These are phyloP conservation scores for Mangifera indica DNA, from an alignment of 345 rosid species.

Conservation along the genomic window DNA sequence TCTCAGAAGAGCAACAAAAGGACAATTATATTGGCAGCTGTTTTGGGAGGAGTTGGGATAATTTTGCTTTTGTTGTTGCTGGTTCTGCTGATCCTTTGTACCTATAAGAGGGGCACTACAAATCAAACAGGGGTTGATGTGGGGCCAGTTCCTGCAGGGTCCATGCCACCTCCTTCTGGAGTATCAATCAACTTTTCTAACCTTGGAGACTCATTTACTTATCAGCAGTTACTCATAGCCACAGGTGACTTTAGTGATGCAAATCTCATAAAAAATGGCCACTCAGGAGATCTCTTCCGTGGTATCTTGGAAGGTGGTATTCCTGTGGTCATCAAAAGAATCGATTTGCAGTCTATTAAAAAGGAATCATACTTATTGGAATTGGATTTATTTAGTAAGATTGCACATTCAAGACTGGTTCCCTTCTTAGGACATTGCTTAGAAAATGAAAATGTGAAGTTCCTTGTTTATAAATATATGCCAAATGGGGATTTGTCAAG, in stretches of 20 bases:
- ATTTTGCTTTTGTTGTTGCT: slow-evolving; percentile 39
- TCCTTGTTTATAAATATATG: slow-evolving; percentile 81
- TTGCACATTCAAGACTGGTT: slow-evolving; percentile 71
- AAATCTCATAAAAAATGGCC: slow-evolving; percentile 85
- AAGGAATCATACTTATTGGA: slow-evolving; percentile 65
- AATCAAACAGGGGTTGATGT: slow-evolving; percentile 50
- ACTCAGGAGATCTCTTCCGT: slow-evolving; percentile 82
- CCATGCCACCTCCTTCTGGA: slow-evolving; percentile 45
- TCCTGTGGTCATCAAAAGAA: slow-evolving; percentile 69
- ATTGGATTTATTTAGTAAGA: slow-evolving; percentile 79
- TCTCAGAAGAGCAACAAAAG: slow-evolving; percentile 43
- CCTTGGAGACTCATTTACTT: slow-evolving; percentile 71
- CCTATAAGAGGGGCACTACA: slow-evolving; percentile 38
- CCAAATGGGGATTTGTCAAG: slow-evolving; percentile 82
- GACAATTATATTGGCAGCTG: slow-evolving; percentile 55
- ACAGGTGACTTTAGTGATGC: slow-evolving; percentile 65
- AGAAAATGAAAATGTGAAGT: slow-evolving; percentile 79
- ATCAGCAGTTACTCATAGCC: slow-evolving; percentile 75
- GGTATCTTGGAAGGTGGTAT: slow-evolving; percentile 65
- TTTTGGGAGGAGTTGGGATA: slow-evolving; percentile 64
- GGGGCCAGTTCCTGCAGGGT: slow-evolving; percentile 56
- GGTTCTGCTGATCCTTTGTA: slow-evolving; percentile 43
- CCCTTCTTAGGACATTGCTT: slow-evolving; percentile 84
- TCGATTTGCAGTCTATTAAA: slow-evolving; percentile 50
- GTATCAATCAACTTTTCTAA: slow-evolving; percentile 52